These are phyloP conservation scores for Pichia sp. DNA, from an alignment of 1,139 yeast species.

Conservation along the genomic window DNA sequence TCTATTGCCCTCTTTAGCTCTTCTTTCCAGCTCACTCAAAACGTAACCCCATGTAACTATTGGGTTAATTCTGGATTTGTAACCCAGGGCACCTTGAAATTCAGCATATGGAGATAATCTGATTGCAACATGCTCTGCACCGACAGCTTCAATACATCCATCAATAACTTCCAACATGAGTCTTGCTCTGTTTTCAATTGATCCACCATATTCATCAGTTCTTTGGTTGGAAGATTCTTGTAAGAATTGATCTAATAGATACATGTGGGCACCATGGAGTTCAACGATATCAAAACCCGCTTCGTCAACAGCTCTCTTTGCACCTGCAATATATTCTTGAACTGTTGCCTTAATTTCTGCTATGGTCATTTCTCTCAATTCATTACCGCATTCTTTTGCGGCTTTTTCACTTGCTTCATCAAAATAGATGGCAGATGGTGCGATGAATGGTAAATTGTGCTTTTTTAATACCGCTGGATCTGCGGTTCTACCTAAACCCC, in stretches of 20 bases:
- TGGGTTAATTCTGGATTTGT: constrained; percentile 26
- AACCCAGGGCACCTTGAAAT: constrained; percentile 32
- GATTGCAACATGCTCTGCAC: constrained; percentile 37
- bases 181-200: constrained; percentile 34
- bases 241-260: constrained; percentile 34
- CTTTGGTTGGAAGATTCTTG: constrained; percentile 34
- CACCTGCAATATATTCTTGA: constrained; percentile 35
- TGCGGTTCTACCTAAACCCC: constrained; percentile 53
- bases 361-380: constrained; percentile 29
- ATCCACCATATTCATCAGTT: constrained; percentile 48
- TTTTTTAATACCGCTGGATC: constrained; percentile 34
- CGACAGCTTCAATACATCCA: constrained; percentile 26
- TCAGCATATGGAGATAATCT: constrained; percentile 55
- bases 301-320: constrained; percentile 37
- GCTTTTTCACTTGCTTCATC: constrained; percentile 27
- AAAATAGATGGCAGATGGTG: constrained; percentile 37
- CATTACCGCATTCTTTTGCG: constrained; percentile 28
- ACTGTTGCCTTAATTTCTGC: constrained; percentile 30
- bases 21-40: constrained; percentile 31
- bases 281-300: constrained; percentile 44
- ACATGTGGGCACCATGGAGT: constrained; percentile 50
- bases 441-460: constrained; percentile 31
- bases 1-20: constrained; percentile 33
- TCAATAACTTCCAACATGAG: constrained; percentile 32
- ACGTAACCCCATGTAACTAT: constrained; percentile 31